Conservation (phyloP, 768 basidiomycete species). For the Trametes villosa region DNA sequence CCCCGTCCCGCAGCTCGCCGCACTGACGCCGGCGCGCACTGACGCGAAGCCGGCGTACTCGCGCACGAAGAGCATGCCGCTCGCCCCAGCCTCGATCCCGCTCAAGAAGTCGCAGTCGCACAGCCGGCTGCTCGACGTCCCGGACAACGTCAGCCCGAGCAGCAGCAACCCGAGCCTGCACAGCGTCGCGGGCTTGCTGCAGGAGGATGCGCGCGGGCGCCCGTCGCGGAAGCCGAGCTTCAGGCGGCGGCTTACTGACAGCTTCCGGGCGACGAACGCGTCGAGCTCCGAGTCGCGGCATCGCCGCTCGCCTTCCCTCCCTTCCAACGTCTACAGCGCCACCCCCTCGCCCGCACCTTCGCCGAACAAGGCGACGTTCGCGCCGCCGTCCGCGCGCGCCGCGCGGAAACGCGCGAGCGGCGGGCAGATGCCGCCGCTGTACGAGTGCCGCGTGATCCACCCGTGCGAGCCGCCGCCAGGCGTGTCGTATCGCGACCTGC, state of each 20-base stretch:
- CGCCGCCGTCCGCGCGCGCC: constrained; percentile 1
- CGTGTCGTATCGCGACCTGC: constrained; percentile 71
- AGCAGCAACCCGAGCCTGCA: constrained; percentile 23
- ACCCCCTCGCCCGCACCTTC: constrained; percentile 5
- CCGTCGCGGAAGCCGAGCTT: constrained; percentile 32
- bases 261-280: constrained; percentile 19
- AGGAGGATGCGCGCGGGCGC: constrained; percentile 25
- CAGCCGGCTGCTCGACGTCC: constrained; percentile 29
- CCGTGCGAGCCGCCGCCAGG: constrained; percentile 65
- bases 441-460: constrained; percentile 70
- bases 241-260: constrained; percentile 33
- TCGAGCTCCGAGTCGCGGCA: constrained; percentile 28
- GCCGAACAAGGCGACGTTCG: constrained; percentile 26
- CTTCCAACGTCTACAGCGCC: constrained; percentile 9
- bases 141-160: constrained; percentile 16
- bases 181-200: constrained; percentile 14
- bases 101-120: constrained; percentile 35
- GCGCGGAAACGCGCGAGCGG: constrained; percentile 16
- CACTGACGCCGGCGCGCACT: not conserved
- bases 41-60: constrained; percentile 30
- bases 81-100: constrained; percentile 36
- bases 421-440: constrained; percentile 46
- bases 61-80: constrained; percentile 55
- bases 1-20: constrained; percentile 9
- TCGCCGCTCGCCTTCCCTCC: constrained; percentile 29